Percentiles rank a stretch among this genome's conserved stretches.
Evolutionary conservation across 164 flowering plant genomes (phyloP).

Genomic region (Umbellularia californica): DNA sequence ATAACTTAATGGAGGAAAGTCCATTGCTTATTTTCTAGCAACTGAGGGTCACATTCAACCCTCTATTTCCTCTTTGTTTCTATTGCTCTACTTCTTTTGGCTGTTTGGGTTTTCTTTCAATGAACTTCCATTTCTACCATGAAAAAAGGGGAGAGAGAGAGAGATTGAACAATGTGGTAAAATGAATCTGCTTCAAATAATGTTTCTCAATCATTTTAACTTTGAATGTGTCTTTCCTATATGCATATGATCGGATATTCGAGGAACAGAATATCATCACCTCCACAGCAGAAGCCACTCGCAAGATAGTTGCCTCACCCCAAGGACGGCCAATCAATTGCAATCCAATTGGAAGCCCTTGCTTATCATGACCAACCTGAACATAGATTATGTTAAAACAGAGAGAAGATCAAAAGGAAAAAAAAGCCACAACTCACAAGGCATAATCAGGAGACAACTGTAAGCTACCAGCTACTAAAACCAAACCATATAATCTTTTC

Average conservation of each 20-base stretch:
- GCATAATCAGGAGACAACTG: neutral
- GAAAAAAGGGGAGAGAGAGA: too few relatives aligned
- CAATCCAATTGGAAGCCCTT: conserved; percentile 96
- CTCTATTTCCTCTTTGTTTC: too few relatives aligned
- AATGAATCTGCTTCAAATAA: neutral
- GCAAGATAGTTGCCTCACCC: conserved; percentile 85
- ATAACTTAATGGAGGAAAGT: too few relatives aligned
- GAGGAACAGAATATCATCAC: conserved; percentile 25
- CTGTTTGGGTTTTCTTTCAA: too few relatives aligned
- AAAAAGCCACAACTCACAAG: neutral
- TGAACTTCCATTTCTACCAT: too few relatives aligned
- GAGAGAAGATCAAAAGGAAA: neutral
- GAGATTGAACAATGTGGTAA: too few relatives aligned
- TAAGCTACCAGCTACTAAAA: too few relatives aligned
- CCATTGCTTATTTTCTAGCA: too few relatives aligned
- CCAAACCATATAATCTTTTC: too few relatives aligned
- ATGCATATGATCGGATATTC: neutral
- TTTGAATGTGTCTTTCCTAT: neutral
- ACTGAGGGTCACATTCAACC: too few relatives aligned
- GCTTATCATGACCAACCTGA: conserved; percentile 93
- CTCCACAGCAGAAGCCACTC: conserved; percentile 80
- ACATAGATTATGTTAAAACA: conserved; percentile 10
- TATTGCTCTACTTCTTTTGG: too few relatives aligned
- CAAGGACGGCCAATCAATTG: conserved; percentile 96
- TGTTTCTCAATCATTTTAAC: too few relatives aligned